Evolutionary conservation across 2,329 filamentous ascomycete species (phyloP), one percentile per base, ranked within the genome.

Genomic region (Penicillium sp.): DNA sequence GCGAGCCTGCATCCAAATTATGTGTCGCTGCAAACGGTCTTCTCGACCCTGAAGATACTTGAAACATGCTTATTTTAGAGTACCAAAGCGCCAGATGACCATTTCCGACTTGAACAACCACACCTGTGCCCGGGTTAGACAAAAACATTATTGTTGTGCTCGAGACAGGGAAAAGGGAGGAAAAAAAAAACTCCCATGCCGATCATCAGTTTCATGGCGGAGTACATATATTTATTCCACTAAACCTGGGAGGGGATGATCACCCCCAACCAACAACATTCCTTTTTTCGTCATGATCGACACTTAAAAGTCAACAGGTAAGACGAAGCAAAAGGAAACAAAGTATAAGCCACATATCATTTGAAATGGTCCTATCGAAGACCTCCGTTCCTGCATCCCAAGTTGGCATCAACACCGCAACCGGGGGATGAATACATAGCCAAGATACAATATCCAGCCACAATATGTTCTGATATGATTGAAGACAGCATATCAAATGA

Each of bases 231-330:
- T 27, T 46, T 25, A 45, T 27, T 46, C 21, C 46, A 56, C 31
- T 37, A 23, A 50, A 50, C 17, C 19, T 47, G 49, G 27, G 17
- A 46, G 50, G 40, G 41, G 54, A 48, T 48, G 35, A 54, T 42
- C 47, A 45, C 47, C 40, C 55, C 55, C 21, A 54, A 29, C 43
- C 37, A 42, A 35, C 46, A 43, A 21, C 50, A 49, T 57, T 54
- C 55, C 50, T 21, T 35, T 42, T 57, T 37, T 15, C 37, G 42
- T 54, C 50, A 48, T 54, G 55, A 57, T 57, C 55, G 43, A 35
- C 55, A 29, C 13, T 29, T 42, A 23, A 15, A 15, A 29, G 19
- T 35, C 12, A 54, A 48, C 42, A 42, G 42, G 13, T 31, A 48
- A 21, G 29, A 33, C 17, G 23, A 55, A 49, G 37, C 23, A n/a